Evolutionary conservation across 305 asterid genomes (phyloP).

Genomic region (Petunia hybrid): DNA sequence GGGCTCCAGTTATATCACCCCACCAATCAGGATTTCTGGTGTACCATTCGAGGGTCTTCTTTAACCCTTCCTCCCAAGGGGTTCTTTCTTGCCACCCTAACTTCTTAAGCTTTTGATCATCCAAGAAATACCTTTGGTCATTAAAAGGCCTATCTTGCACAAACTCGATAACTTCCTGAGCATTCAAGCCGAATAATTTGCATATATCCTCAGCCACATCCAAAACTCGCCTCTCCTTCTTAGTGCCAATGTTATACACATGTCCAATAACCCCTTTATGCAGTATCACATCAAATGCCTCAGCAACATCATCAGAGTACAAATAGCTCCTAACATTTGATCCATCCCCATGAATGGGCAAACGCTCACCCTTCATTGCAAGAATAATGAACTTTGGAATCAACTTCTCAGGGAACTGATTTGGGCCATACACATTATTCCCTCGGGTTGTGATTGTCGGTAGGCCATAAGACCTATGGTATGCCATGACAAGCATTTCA

Average conservation of each 20-base stretch:
- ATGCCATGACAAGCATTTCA: conserved; percentile 57
- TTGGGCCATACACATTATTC: conserved; percentile 50
- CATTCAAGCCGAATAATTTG: conserved; percentile 35
- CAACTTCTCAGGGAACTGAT: conserved; percentile 46
- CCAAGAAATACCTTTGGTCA: conserved; percentile 46
- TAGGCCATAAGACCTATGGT: conserved; percentile 43
- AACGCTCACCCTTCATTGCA: conserved; percentile 41
- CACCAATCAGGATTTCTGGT: conserved; percentile 43
- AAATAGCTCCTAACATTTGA: conserved; percentile 44
- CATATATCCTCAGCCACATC: conserved; percentile 45
- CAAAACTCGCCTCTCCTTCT: conserved; percentile 41
- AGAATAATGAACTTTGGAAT: conserved; percentile 48
- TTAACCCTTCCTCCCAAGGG: conserved; percentile 44
- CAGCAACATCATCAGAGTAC: conserved; percentile 46
- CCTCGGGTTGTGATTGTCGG: conserved; percentile 43
- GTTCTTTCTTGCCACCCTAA: conserved; percentile 45
- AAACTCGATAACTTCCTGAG: conserved; percentile 34
- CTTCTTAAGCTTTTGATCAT: conserved; percentile 45
- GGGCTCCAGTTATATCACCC: conserved; percentile 49
- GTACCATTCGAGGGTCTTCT: conserved; percentile 47
- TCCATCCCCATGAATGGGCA: conserved; percentile 49
- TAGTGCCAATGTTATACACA: conserved; percentile 45
- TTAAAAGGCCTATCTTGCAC: conserved; percentile 48
- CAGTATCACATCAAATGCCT: conserved; percentile 47
- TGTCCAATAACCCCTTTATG: conserved; percentile 44